Percentiles rank a stretch among this genome's conserved stretches.
These are phyloP conservation scores for Colletotrichum agaves DNA, from an alignment of 2,329 filamentous ascomycete species.

Conservation along the genomic window DNA sequence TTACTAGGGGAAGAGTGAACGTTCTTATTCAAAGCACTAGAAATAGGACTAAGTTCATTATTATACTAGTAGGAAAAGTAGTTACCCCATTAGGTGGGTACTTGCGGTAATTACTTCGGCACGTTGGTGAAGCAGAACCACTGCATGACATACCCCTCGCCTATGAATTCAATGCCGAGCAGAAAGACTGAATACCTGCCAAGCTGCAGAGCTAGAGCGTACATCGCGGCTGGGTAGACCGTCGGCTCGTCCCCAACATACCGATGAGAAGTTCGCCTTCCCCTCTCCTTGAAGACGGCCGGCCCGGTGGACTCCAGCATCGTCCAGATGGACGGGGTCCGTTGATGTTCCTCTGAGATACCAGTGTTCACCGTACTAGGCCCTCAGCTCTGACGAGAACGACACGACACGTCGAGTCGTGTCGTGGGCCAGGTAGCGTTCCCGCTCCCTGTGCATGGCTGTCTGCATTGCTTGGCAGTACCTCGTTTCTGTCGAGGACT, in stretches of 20 bases:
- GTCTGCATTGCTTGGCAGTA: not conserved
- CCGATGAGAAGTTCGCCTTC: constrained; percentile 13
- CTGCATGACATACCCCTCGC: constrained; percentile 28
- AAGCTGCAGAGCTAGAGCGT: constrained; percentile 20
- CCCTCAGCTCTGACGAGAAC: constrained; percentile 16
- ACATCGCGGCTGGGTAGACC: not conserved
- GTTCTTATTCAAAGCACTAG: too few species aligned
- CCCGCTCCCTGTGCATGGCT: not conserved
- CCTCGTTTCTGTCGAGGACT: not conserved
- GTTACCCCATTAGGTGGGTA: too few species aligned
- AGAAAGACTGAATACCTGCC: constrained; percentile 27
- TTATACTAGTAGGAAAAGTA: too few species aligned
- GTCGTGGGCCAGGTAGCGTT: constrained; percentile 39
- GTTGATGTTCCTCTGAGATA: constrained; percentile 16
- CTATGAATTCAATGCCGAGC: constrained; percentile 31
- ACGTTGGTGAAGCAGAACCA: constrained; percentile 37
- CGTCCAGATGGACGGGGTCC: constrained; percentile 20
- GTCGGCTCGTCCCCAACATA: constrained; percentile 6
- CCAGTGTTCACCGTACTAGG: constrained; percentile 26
- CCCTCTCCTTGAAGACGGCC: constrained; percentile 28
- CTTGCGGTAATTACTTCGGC: too few species aligned
- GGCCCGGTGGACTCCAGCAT: constrained; percentile 29
- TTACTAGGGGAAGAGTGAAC: too few species aligned
- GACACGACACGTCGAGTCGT: constrained; percentile 36
- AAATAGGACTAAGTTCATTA: too few species aligned